These are phyloP conservation scores for Linanthus parryae DNA, from an alignment of 148 eudicot genomes.

Conservation along the genomic window DNA sequence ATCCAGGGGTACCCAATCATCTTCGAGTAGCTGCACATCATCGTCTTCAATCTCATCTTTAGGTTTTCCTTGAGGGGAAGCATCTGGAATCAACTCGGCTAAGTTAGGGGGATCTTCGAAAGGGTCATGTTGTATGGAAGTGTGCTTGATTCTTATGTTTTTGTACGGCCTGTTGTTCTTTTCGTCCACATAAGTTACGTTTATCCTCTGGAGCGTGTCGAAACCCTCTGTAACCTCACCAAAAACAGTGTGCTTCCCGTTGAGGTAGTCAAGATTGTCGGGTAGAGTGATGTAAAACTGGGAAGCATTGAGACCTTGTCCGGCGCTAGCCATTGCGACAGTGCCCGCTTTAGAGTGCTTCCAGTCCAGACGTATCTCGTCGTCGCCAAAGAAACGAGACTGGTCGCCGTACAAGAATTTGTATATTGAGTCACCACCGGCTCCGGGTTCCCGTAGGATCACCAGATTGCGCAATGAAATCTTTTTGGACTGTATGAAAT, in stretches of 20 bases:
- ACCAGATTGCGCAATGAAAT: conserved; percentile 78
- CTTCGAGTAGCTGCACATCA: conserved; percentile 77
- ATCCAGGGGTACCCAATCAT: too few species aligned
- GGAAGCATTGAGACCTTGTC: too few species aligned
- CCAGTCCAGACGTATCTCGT: conserved; percentile 55
- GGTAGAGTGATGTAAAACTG: too few species aligned
- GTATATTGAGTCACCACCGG: conserved; percentile 70
- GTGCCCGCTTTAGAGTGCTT: conserved; percentile 73
- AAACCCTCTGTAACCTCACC: conserved; percentile 82
- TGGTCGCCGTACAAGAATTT: conserved; percentile 74
- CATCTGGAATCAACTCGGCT: too few species aligned
- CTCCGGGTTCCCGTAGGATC: conserved; percentile 73
- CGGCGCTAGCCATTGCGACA: too few species aligned
- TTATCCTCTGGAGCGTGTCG: conserved; percentile 57
- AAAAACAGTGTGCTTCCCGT: conserved; percentile 74
- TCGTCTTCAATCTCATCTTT: conserved; percentile 58
- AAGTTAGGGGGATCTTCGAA: too few species aligned
- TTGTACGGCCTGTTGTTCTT: conserved; percentile 59
- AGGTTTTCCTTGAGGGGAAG: too few species aligned
- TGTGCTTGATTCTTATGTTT: too few species aligned
- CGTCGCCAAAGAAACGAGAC: conserved; percentile 75
- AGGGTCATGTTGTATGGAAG: conserved; percentile 70
- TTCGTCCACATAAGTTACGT: conserved; percentile 80
- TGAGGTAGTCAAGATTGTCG: conserved; percentile 76
- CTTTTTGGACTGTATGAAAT: too few species aligned